Evolutionary conservation across 73 alveolate genomes (phyloP).

Genomic region (Tetrahymena thermophila): DNA sequence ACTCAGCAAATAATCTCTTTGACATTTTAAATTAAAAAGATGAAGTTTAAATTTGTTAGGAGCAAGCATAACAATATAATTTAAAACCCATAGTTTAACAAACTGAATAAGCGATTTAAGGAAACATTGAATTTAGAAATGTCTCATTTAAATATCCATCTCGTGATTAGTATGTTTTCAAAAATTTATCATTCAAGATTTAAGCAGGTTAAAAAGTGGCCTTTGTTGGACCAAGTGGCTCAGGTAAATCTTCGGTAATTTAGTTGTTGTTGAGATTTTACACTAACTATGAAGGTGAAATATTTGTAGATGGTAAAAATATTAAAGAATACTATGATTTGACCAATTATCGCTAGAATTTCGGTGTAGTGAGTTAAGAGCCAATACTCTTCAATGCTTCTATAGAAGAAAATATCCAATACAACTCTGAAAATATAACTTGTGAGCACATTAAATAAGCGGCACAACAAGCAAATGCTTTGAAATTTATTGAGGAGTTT

Average conservation of each 20-base stretch:
- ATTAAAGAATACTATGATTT: slow-evolving; percentile 45
- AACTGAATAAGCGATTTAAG: slow-evolving; percentile 21
- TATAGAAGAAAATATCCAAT: slow-evolving; percentile 55
- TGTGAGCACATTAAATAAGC: slow-evolving; percentile 57
- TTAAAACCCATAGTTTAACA: neutral
- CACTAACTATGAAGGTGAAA: slow-evolving; percentile 63
- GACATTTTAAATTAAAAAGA: slow-evolving; percentile 11
- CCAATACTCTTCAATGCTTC: slow-evolving; percentile 69
- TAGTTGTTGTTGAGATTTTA: slow-evolving; percentile 71
- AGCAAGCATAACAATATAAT: neutral
- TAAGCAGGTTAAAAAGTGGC: slow-evolving; percentile 70
- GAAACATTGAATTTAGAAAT: slow-evolving; percentile 67
- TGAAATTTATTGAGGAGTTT: slow-evolving; percentile 40
- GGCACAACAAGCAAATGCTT: slow-evolving; percentile 54
- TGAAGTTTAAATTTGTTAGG: slow-evolving; percentile 5
- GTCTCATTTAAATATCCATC: slow-evolving; percentile 76
- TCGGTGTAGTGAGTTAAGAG: slow-evolving; percentile 80
- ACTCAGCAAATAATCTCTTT: slow-evolving; percentile 28
- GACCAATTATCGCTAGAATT: slow-evolving; percentile 45
- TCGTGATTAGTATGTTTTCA: slow-evolving; percentile 41
- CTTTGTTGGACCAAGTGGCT: slow-evolving; percentile 73
- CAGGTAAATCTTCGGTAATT: slow-evolving; percentile 76
- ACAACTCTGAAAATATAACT: slow-evolving; percentile 49
- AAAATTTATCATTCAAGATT: slow-evolving; percentile 39
- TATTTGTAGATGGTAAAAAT: slow-evolving; percentile 65